Percentiles rank a stretch among this genome's conserved stretches.
These are phyloP conservation scores for Rhizopogon vesiculosus DNA, from an alignment of 768 basidiomycete genomes.

Conservation along the genomic window DNA sequence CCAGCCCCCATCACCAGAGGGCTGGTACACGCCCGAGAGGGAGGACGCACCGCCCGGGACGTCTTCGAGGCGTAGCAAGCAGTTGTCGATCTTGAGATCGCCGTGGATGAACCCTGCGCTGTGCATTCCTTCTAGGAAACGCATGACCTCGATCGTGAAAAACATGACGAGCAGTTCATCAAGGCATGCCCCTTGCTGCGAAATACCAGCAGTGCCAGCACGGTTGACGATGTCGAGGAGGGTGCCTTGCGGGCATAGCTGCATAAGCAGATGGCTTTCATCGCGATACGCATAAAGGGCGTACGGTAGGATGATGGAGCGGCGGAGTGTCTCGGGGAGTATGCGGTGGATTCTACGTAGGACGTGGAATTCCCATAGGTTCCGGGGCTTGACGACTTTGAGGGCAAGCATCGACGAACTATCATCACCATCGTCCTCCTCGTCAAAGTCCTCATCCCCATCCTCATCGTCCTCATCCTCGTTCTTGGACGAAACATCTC, in stretches of 20 bases:
- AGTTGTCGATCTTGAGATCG: conserved; percentile 99
- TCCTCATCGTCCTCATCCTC: conserved; percentile 36
- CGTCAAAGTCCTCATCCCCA: conserved; percentile 39
- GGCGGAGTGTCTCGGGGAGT: conserved; percentile 53
- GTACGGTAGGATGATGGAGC: conserved; percentile 73
- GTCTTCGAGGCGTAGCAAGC: conserved; percentile 87
- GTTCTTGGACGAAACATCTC: conserved; percentile 40
- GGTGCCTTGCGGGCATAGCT: conserved; percentile 87
- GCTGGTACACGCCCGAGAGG: conserved; percentile 76
- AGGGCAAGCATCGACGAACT: conserved; percentile 66
- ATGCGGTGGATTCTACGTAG: conserved; percentile 71
- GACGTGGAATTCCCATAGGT: conserved; percentile 89
- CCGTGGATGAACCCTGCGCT: conserved; percentile 87
- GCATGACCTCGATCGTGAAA: conserved; percentile 88
- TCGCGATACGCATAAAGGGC: conserved; percentile 81
- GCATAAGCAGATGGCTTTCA: conserved; percentile 87
- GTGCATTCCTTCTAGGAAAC: conserved; percentile 81
- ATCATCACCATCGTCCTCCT: conserved; percentile 51
- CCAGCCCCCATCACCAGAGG: conserved; percentile 83
- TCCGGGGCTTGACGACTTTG: conserved; percentile 87
- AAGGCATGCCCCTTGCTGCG: conserved; percentile 74
- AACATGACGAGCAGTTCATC: conserved; percentile 95
- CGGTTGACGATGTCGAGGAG: conserved; percentile 90
- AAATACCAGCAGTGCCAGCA: conserved; percentile 68
- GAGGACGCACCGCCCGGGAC: conserved; percentile 63